phyloP scores from a whole-genome alignment of 805 yeast species.

The Blastobotrys americana region DNA sequence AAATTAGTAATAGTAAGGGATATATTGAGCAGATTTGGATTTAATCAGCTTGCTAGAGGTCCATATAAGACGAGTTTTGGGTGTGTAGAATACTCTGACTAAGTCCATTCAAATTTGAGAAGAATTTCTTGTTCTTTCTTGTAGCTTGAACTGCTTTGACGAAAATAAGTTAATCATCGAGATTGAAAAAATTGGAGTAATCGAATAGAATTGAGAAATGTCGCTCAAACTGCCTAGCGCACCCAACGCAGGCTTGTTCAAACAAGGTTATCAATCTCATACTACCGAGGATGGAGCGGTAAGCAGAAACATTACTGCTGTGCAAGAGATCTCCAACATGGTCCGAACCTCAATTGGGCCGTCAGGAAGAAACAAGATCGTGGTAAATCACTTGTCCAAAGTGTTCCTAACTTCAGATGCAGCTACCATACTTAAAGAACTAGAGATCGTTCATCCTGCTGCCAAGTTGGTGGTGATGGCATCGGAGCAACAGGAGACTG shows the following conservation, averaged over 20 bases:
- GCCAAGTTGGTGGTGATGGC: slow-evolving; percentile 95
- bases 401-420: slow-evolving; percentile 93
- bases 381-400: slow-evolving; percentile 80
- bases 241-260: slow-evolving; percentile 89
- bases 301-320: slow-evolving; percentile 85
- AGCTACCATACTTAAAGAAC: slow-evolving; percentile 91
- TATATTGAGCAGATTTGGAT: too few relatives aligned
- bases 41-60: too few relatives aligned
- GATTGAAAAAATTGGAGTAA: neutral
- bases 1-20: too few relatives aligned
- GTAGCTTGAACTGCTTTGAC: neutral
- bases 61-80: too few relatives aligned
- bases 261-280: slow-evolving; percentile 87
- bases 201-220: slow-evolving; percentile 38
- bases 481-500: slow-evolving; percentile 91
- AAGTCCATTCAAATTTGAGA: too few relatives aligned
- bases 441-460: slow-evolving; percentile 95
- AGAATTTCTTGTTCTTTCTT: neutral
- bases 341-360: slow-evolving; percentile 96
- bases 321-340: slow-evolving; percentile 85
- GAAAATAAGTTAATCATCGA: too few relatives aligned
- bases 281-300: slow-evolving; percentile 92
- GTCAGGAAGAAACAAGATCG: slow-evolving; percentile 92
- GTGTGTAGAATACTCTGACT: too few relatives aligned
- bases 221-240: slow-evolving; percentile 86